phyloP scores from a whole-genome alignment of 306 rosid genomes.

The Medicago arabica region DNA sequence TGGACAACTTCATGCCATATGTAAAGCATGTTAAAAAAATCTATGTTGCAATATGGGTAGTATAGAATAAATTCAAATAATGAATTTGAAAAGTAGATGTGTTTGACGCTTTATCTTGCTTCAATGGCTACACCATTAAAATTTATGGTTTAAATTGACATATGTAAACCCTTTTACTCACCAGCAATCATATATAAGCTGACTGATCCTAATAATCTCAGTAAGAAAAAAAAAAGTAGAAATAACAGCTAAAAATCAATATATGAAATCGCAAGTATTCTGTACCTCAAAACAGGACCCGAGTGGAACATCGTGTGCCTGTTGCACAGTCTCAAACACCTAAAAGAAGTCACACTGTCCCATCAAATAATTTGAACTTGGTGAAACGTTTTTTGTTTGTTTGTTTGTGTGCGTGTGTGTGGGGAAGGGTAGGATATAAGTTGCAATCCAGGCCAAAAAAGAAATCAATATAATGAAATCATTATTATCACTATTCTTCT shows the following conservation, averaged over 20 bases:
- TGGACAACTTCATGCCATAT: conserved; percentile 19
- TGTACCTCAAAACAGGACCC: conserved; percentile 94
- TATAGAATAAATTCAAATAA: conserved; percentile 23
- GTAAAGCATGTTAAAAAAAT: conserved; percentile 7
- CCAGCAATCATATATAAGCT: conserved; percentile 16
- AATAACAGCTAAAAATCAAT: conserved; percentile 9
- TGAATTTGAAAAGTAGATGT: conserved; percentile 14
- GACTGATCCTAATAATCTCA: conserved; percentile 37
- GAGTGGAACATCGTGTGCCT: conserved; percentile 98
- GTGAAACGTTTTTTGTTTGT: background rate
- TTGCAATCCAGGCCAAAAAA: conserved; percentile 32
- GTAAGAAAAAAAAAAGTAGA: conserved; percentile 24
- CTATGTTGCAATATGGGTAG: background rate
- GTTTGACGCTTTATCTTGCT: conserved; percentile 10
- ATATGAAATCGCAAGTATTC: conserved; percentile 28
- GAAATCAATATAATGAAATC: conserved; percentile 1
- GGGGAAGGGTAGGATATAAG: background rate
- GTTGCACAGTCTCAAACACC: conserved; percentile 96
- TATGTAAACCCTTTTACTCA: conserved; percentile 9
- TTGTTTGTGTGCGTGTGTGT: background rate
- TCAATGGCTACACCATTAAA: conserved; percentile 19
- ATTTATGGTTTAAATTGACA: conserved; percentile 23
- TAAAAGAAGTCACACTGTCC: conserved; percentile 45
- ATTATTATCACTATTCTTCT: conserved; percentile 6
- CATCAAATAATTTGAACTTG: conserved; percentile 12